These are phyloP conservation scores for Lenzites betulinus DNA, from an alignment of 768 basidiomycete species.

Conservation along the genomic window DNA sequence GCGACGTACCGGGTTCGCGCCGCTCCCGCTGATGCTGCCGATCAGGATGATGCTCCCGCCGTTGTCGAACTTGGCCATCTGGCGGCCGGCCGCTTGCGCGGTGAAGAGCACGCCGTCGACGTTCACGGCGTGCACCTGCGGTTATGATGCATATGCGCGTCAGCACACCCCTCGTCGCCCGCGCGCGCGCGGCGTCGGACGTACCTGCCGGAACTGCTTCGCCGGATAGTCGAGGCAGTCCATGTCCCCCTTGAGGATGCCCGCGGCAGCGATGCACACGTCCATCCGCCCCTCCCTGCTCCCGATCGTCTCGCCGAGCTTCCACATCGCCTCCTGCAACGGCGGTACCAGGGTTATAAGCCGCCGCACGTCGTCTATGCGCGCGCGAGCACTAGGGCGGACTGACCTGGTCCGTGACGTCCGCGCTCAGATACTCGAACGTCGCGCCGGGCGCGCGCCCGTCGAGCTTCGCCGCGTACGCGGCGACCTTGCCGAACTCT, in stretches of 20 bases:
- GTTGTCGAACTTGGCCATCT: constrained; percentile 38
- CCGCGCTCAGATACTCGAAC: constrained; percentile 62
- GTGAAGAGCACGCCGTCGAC: constrained; percentile 43
- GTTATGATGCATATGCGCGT: neutral
- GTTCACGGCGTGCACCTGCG: constrained; percentile 65
- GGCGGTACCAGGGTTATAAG: neutral
- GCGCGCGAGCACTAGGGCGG: constrained; percentile 28
- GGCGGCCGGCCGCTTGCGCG: constrained; percentile 39
- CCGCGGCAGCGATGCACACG: constrained; percentile 76
- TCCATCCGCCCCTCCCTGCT: constrained; percentile 72
- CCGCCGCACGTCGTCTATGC: too few species aligned
- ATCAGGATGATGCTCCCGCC: constrained; percentile 45
- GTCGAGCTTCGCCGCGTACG: constrained; percentile 37
- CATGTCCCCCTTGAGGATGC: constrained; percentile 55
- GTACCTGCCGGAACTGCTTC: constrained; percentile 61
- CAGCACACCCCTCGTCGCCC: neutral
- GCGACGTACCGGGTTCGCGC: constrained; percentile 66
- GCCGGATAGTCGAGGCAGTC: constrained; percentile 69
- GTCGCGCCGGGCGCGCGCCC: constrained; percentile 31
- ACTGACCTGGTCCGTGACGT: constrained; percentile 63
- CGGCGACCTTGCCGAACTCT: constrained; percentile 56
- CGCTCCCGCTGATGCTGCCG: constrained; percentile 44
- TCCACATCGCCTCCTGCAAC: constrained; percentile 45
- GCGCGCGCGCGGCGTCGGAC: neutral
- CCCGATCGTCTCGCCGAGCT: constrained; percentile 56